These are phyloP conservation scores for Daldinia eschscholtzii DNA, from an alignment of 2,329 filamentous ascomycete species.

Conservation along the genomic window DNA sequence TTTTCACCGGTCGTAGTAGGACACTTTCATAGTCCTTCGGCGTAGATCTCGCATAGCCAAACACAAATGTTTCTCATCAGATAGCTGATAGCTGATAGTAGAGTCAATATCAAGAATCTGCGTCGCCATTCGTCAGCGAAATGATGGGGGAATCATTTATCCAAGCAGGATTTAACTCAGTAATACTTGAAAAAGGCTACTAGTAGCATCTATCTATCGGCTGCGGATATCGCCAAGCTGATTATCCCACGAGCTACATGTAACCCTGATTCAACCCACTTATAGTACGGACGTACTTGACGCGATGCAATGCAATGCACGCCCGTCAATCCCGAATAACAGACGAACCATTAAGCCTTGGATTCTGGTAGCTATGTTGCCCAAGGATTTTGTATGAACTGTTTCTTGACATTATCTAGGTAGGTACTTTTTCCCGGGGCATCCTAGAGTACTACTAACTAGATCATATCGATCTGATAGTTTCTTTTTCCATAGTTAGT, in stretches of 20 bases:
- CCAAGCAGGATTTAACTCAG: conserved; percentile 15
- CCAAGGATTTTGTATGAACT: not conserved
- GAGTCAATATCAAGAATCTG: conserved; percentile 23
- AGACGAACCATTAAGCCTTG: conserved; percentile 10
- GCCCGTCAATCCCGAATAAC: conserved; percentile 13
- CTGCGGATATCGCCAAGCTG: conserved; percentile 19
- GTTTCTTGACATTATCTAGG: not conserved
- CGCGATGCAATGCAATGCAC: conserved; percentile 35
- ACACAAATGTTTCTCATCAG: conserved; percentile 15
- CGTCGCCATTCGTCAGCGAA: conserved; percentile 24
- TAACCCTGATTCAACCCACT: conserved; percentile 9
- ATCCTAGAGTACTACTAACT: too few relatives aligned
- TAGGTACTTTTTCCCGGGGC: too few relatives aligned
- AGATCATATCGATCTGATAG: not conserved
- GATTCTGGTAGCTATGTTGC: not conserved
- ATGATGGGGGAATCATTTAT: conserved; percentile 5
- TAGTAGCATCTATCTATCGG: conserved; percentile 14
- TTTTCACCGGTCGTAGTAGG: conserved; percentile 7
- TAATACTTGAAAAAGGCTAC: too few relatives aligned
- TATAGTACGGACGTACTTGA: conserved; percentile 2
- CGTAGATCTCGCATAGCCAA: conserved; percentile 4
- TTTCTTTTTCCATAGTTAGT: not conserved
- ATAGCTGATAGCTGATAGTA: conserved; percentile 14
- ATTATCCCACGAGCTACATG: conserved; percentile 3
- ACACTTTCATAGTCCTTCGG: not conserved